Conservation (phyloP, 2,329 filamentous ascomycete species). For the Ambrosiella xylebori region DNA sequence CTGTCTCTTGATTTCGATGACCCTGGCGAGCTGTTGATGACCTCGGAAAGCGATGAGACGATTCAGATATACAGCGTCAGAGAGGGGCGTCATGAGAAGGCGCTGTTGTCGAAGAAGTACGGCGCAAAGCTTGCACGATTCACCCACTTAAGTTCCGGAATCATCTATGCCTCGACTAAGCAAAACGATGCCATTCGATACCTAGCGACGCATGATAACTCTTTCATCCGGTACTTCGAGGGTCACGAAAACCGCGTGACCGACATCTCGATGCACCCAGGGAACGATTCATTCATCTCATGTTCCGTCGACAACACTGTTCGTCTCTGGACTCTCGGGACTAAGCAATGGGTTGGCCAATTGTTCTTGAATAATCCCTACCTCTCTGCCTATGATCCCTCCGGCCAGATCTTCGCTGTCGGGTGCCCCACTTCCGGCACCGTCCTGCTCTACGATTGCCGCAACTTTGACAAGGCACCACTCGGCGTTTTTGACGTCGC, state of each 20-base stretch:
- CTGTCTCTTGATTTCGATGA: conserved; percentile 95
- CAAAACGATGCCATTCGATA: conserved; percentile 78
- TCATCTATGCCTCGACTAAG: conserved; percentile 92
- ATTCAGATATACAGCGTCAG: conserved; percentile 91
- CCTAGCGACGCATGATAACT: conserved; percentile 85
- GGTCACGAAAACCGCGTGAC: conserved; percentile 80
- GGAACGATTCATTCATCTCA: conserved; percentile 79
- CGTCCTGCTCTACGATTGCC: conserved; percentile 78
- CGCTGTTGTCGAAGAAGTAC: conserved; percentile 88
- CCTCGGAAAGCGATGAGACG: conserved; percentile 82
- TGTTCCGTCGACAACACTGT: conserved; percentile 84
- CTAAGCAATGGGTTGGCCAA: conserved; percentile 62
- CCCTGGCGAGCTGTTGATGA: conserved; percentile 79
- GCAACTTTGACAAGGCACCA: conserved; percentile 83
- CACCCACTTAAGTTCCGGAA: conserved; percentile 76
- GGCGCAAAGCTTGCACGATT: conserved; percentile 88
- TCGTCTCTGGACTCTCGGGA: conserved; percentile 74
- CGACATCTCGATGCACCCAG: conserved; percentile 65
- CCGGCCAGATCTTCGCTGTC: conserved; percentile 78
- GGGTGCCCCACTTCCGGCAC: conserved; percentile 64
- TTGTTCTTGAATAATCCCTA: conserved; percentile 67
- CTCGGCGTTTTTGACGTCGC: conserved; percentile 73
- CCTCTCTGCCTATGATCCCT: conserved; percentile 80
- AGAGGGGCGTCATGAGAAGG: conserved; percentile 78
- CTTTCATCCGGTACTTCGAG: conserved; percentile 88